These are phyloP conservation scores for Venturia asperata DNA, from an alignment of 2,329 filamentous ascomycete species.

Conservation along the genomic window DNA sequence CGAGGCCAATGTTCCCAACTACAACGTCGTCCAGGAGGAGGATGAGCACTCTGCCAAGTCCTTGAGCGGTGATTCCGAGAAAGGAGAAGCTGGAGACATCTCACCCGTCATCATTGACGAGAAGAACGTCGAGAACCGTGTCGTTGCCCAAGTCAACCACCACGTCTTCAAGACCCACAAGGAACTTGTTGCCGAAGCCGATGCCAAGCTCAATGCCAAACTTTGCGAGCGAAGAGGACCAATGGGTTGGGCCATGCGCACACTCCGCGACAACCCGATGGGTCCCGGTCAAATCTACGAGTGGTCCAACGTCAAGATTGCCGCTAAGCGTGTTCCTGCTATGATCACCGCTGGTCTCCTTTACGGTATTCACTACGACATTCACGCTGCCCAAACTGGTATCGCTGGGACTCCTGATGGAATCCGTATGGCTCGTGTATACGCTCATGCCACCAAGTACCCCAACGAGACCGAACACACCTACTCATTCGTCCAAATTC, in stretches of 20 bases:
- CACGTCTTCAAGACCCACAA: constrained; percentile 50
- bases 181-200: constrained; percentile 51
- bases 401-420: constrained; percentile 66
- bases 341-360: constrained; percentile 55
- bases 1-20: constrained; percentile 23
- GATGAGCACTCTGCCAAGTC: constrained; percentile 27
- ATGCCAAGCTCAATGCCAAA: constrained; percentile 54
- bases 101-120: background rate
- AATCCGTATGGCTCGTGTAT: constrained; percentile 57
- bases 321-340: constrained; percentile 62
- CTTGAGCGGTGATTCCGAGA: background rate
- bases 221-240: constrained; percentile 58
- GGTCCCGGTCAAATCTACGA: constrained; percentile 69
- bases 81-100: constrained; percentile 7
- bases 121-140: background rate
- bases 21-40: constrained; percentile 32
- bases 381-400: constrained; percentile 67
- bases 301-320: constrained; percentile 57
- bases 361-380: constrained; percentile 76
- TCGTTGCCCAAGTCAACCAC: constrained; percentile 33
- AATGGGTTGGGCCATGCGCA: constrained; percentile 78
- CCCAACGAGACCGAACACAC: constrained; percentile 56
- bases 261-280: constrained; percentile 65
- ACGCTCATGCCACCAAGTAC: constrained; percentile 53
- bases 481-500: constrained; percentile 48